These are phyloP conservation scores for Pelargonium myrrhifolium DNA, from an alignment of 441 rosid species.

Conservation along the genomic window DNA sequence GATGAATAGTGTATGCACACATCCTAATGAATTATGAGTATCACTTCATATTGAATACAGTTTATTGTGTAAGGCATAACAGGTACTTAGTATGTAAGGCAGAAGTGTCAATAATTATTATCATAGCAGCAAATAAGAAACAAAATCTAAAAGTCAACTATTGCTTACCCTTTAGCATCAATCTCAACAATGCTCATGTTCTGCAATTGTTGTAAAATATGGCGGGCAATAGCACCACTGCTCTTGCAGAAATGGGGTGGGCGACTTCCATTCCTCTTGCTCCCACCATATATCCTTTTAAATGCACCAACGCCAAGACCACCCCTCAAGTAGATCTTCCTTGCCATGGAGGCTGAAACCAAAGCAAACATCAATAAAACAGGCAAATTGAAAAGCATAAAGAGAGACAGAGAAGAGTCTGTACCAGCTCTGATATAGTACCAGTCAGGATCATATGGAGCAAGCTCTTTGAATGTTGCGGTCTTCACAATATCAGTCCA, in stretches of 20 bases:
- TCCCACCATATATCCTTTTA: conserved; percentile 79
- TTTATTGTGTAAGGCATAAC: no score
- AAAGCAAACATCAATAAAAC: not conserved
- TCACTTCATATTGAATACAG: no score
- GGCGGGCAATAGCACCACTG: conserved; percentile 77
- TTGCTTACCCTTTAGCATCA: conserved; percentile 66
- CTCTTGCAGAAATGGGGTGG: conserved; percentile 91
- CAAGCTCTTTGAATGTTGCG: conserved; percentile 71
- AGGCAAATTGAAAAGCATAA: not conserved
- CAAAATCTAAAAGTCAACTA: not conserved
- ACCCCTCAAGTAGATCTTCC: conserved; percentile 78
- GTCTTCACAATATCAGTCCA: conserved; percentile 96
- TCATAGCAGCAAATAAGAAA: not conserved
- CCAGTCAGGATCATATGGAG: conserved; percentile 92
- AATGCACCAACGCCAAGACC: conserved; percentile 91
- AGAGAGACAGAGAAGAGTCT: not conserved
- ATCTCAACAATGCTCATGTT: conserved; percentile 55
- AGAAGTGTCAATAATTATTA: no score
- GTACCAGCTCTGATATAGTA: conserved; percentile 78
- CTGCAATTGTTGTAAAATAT: conserved; percentile 77
- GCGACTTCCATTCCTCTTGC: conserved; percentile 88
- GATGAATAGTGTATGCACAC: no score
- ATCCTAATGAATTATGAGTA: no score
- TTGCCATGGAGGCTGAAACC: conserved; percentile 74
- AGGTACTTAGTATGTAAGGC: no score